A percentile compares a stretch with the other conserved stretches of the same genome.
These are phyloP conservation scores for Cutaneotrichosporon mucoides DNA, from an alignment of 1,284 basidiomycete genomes.

Conservation along the genomic window DNA sequence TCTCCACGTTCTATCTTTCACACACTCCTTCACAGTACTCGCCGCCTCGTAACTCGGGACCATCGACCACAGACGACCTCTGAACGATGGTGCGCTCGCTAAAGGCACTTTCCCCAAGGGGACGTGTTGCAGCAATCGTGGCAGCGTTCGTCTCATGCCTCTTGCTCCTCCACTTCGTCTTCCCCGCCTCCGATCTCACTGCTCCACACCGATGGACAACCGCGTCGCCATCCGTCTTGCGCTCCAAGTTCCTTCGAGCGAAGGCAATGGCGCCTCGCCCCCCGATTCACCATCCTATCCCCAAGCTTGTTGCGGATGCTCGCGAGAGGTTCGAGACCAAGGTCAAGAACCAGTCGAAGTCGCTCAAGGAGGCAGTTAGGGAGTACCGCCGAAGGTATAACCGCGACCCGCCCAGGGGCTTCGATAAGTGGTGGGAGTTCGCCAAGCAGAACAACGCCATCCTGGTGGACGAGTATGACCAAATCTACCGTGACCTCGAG, in stretches of 20 bases:
- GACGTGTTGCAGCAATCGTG: slow-evolving; percentile 25
- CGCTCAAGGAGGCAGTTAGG: slow-evolving; percentile 64
- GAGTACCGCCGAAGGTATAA: slow-evolving; percentile 76
- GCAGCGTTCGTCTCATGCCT: slow-evolving; percentile 27
- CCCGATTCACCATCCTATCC: slow-evolving; percentile 67
- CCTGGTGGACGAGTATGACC: slow-evolving; percentile 88
- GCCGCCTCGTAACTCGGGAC: too few relatives aligned
- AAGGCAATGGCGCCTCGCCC: slow-evolving; percentile 39
- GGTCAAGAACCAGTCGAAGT: slow-evolving; percentile 68
- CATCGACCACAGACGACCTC: too few relatives aligned
- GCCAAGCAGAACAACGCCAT: slow-evolving; percentile 66
- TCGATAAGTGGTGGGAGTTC: slow-evolving; percentile 85
- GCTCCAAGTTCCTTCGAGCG: slow-evolving; percentile 43
- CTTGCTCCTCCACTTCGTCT: slow-evolving; percentile 36
- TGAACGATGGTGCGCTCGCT: slow-evolving; percentile 7
- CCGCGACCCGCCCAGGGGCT: slow-evolving; percentile 77
- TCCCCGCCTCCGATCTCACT: slow-evolving; percentile 29
- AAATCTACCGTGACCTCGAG: slow-evolving; percentile 68
- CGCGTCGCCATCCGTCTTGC: slow-evolving; percentile 45
- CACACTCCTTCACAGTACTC: background rate
- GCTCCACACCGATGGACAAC: slow-evolving; percentile 44
- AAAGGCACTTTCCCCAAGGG: slow-evolving; percentile 22
- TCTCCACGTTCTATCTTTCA: too few relatives aligned
- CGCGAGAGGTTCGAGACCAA: slow-evolving; percentile 63
- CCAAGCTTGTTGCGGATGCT: slow-evolving; percentile 73